Conservation (phyloP, 495 filamentous ascomycete genomes). For the Echria macrotheca region DNA sequence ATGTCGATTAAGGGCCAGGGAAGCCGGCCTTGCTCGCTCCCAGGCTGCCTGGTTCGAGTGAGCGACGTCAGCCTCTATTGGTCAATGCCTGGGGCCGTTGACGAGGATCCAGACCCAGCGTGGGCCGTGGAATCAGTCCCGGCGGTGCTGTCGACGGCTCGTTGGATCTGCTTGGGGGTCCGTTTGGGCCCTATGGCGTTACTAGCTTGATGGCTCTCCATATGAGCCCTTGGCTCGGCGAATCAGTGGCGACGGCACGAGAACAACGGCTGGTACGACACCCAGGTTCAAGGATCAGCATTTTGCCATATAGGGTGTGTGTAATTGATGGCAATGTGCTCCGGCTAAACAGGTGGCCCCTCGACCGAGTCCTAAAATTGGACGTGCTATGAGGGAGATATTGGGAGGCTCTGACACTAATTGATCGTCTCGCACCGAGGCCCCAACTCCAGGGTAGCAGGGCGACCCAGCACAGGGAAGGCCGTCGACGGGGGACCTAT, state of each 20-base stretch:
- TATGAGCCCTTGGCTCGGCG: constrained; percentile 4
- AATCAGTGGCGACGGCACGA: constrained; percentile 7
- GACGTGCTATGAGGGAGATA: constrained; percentile 7
- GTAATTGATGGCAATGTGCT: constrained; percentile 20
- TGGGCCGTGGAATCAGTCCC: background rate
- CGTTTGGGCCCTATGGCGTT: background rate
- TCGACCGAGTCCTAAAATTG: constrained; percentile 20
- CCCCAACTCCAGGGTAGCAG: constrained; percentile 5
- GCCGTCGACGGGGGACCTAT: background rate
- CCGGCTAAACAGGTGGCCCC: constrained; percentile 19
- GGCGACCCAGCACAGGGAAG: background rate
- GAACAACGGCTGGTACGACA: constrained; percentile 4
- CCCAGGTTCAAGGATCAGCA: constrained; percentile 21
- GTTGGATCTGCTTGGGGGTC: background rate
- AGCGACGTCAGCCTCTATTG: constrained; percentile 15
- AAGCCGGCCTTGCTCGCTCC: background rate
- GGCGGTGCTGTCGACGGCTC: background rate
- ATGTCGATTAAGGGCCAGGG: background rate
- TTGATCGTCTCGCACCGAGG: background rate
- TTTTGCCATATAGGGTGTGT: constrained; percentile 26
- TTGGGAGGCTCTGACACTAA: constrained; percentile 12
- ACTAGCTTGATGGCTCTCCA: background rate
- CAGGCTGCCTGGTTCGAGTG: constrained; percentile 1
- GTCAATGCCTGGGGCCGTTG: constrained; percentile 13
- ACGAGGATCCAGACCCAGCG: constrained; percentile 5